Evolutionary conservation across 2,329 filamentous ascomycete genomes (phyloP).

Genomic region (Trichocomaceae sp.): DNA sequence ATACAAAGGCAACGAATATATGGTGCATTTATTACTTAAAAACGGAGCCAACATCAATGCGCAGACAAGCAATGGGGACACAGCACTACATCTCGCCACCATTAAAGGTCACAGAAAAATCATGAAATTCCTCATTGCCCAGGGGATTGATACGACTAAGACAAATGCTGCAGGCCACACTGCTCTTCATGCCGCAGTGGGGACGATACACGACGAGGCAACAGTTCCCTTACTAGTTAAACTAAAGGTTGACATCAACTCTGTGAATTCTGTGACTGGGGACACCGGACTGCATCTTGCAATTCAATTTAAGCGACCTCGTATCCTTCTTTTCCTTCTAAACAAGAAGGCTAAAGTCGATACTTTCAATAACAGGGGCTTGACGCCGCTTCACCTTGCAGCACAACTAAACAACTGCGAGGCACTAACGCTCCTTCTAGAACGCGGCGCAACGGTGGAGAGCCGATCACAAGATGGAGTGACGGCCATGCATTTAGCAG

Average conservation of each 20-base stretch:
- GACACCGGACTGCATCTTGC: constrained; percentile 26
- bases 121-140: constrained; percentile 21
- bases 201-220: constrained; percentile 24
- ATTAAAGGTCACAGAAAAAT: constrained; percentile 22
- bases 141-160: constrained; percentile 15
- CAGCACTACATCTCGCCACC: constrained; percentile 26
- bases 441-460: constrained; percentile 22
- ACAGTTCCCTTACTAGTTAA: constrained; percentile 28
- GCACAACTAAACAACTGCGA: constrained; percentile 26
- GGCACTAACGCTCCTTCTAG: constrained; percentile 23
- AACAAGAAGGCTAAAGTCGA: constrained; percentile 24
- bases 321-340: constrained; percentile 24
- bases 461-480: constrained; percentile 17
- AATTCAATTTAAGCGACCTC: constrained; percentile 19
- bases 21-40: constrained; percentile 26
- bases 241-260: constrained; percentile 20
- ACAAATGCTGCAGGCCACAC: constrained; percentile 19
- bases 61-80: constrained; percentile 21
- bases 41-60: constrained; percentile 23
- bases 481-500: constrained; percentile 25
- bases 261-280: constrained; percentile 20
- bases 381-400: constrained; percentile 26
- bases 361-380: constrained; percentile 22
- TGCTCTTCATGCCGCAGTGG: constrained; percentile 23
- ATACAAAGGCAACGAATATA: constrained; percentile 24